Conservation (phyloP, 495 filamentous ascomycete species). For the Penicillium herquei region DNA sequence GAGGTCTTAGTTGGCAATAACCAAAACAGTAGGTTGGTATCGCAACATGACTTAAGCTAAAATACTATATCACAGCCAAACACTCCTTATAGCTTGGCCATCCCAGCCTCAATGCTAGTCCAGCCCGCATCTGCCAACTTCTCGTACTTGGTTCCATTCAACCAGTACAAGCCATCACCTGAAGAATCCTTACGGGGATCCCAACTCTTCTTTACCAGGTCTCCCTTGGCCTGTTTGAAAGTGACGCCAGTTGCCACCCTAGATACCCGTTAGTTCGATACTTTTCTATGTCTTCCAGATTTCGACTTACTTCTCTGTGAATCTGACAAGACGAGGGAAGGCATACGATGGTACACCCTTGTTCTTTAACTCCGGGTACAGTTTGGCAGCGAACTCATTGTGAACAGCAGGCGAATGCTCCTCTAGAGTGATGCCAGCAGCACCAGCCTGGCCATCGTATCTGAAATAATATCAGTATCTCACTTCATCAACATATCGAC, state of each 20-base stretch:
- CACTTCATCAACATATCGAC: not conserved
- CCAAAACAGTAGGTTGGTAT: too few species aligned
- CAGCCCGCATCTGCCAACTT: slow-evolving; percentile 39
- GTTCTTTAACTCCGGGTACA: slow-evolving; percentile 43
- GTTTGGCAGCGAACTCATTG: slow-evolving; percentile 30
- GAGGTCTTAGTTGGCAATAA: too few species aligned
- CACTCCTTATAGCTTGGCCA: slow-evolving; percentile 50
- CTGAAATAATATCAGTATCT: slow-evolving; percentile 15
- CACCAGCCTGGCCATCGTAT: slow-evolving; percentile 54
- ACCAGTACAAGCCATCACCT: slow-evolving; percentile 47
- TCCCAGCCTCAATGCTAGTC: slow-evolving; percentile 44
- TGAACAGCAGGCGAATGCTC: slow-evolving; percentile 31
- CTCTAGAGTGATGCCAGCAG: slow-evolving; percentile 48
- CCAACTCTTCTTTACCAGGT: slow-evolving; percentile 48
- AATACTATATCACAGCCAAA: too few species aligned
- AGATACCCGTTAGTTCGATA: not conserved
- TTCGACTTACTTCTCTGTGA: slow-evolving; percentile 45
- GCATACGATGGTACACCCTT: slow-evolving; percentile 52
- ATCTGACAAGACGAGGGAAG: slow-evolving; percentile 47
- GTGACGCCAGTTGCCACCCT: slow-evolving; percentile 51
- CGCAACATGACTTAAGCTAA: too few species aligned
- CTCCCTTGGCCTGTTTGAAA: slow-evolving; percentile 53
- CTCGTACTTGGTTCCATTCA: slow-evolving; percentile 43
- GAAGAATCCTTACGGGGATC: slow-evolving; percentile 33
- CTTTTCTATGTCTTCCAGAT: not conserved